Percentiles rank a stretch among this genome's conserved stretches.
These are phyloP conservation scores for Calophaca sinica DNA, from an alignment of 306 rosid species.

Conservation along the genomic window DNA sequence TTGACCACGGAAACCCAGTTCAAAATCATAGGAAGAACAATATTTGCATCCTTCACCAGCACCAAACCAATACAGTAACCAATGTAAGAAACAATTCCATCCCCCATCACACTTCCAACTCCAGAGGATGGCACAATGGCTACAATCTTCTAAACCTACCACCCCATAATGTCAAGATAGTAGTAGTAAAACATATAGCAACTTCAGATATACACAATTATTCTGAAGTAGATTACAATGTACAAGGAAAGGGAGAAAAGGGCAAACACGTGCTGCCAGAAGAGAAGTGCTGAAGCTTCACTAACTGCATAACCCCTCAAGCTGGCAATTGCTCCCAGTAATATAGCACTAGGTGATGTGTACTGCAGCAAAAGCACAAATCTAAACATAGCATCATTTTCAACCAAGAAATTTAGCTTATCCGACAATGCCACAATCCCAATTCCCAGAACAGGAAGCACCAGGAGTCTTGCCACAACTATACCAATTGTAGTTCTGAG, in stretches of 20 bases:
- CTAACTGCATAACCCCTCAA: conserved; percentile 87
- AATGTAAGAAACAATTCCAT: conserved; percentile 28
- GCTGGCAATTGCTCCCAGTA: conserved; percentile 83
- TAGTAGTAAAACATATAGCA: background rate
- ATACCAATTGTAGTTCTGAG: conserved; percentile 72
- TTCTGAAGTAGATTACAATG: conserved; percentile 68
- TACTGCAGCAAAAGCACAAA: conserved; percentile 82
- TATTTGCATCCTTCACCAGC: conserved; percentile 23
- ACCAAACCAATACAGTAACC: conserved; percentile 31
- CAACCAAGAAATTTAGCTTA: conserved; percentile 63
- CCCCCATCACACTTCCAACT: background rate
- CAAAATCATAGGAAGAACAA: background rate
- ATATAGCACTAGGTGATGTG: conserved; percentile 83
- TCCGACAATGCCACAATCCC: conserved; percentile 66
- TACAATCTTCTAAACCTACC: conserved; percentile 2
- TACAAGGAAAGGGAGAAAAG: conserved; percentile 78
- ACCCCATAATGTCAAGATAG: background rate
- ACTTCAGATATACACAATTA: conserved; percentile 50
- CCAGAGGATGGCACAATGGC: conserved; percentile 11
- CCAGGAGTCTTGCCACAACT: conserved; percentile 71
- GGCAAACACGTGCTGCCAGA: conserved; percentile 88
- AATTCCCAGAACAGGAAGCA: conserved; percentile 80
- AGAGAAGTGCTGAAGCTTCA: conserved; percentile 82
- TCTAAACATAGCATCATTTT: conserved; percentile 62
- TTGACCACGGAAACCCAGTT: too few relatives aligned